Conservation (phyloP, 2,329 filamentous ascomycete species). For the Aspergillus caelatus region DNA sequence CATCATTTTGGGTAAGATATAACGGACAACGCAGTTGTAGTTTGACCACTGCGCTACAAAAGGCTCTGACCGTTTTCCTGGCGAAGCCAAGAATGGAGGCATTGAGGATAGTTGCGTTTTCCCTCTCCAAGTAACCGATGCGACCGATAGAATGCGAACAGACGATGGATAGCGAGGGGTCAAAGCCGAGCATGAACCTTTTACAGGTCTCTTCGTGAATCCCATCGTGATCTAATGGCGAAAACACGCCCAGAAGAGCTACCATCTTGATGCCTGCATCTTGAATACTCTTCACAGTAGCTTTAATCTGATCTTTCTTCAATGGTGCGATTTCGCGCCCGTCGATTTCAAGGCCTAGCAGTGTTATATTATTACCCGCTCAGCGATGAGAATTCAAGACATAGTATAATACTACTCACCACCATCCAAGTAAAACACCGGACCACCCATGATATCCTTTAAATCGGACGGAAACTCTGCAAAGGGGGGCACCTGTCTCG, state of each 20-base stretch:
- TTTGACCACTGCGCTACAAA: constrained; percentile 50
- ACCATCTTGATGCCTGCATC: constrained; percentile 49
- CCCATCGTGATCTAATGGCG: constrained; percentile 56
- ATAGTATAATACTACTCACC: not conserved
- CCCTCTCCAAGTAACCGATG: constrained; percentile 52
- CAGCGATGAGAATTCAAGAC: not conserved
- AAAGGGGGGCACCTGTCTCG: constrained; percentile 54
- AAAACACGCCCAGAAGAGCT: constrained; percentile 61
- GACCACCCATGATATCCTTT: constrained; percentile 50
- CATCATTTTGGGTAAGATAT: constrained; percentile 58
- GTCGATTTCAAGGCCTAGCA: constrained; percentile 47
- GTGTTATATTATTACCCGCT: not conserved
- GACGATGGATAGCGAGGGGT: constrained; percentile 39
- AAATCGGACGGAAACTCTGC: constrained; percentile 53
- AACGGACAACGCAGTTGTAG: constrained; percentile 50
- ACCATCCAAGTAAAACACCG: constrained; percentile 53
- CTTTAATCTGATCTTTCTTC: constrained; percentile 14
- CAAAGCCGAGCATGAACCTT: constrained; percentile 8
- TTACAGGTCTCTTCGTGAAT: constrained; percentile 17
- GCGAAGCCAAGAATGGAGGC: constrained; percentile 52
- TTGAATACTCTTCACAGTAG: constrained; percentile 46
- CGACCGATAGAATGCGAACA: constrained; percentile 56
- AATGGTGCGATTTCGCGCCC: constrained; percentile 26
- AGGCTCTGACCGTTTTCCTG: constrained; percentile 48
- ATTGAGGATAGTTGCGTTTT: constrained; percentile 56